Base-by-base conservation (phyloP, 2,329 filamentous ascomycete genomes). In the Aspergillus sp. region DNA sequence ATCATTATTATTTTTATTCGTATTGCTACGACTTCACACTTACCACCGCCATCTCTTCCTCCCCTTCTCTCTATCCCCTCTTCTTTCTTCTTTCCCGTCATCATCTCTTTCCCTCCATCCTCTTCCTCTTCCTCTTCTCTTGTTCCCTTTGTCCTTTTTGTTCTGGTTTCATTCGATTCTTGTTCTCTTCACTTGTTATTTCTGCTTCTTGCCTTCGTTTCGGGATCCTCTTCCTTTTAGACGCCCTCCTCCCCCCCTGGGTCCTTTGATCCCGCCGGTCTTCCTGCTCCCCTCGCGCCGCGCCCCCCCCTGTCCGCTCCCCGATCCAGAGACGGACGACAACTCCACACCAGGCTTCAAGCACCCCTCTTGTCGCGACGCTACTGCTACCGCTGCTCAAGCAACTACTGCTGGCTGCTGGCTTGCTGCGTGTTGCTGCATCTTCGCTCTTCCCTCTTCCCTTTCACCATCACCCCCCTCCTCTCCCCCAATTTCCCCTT, bases 301-400 rank as follows among this genome's bases (percentile, higher is more conserved):
- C 60, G 32, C 11, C 54, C 66, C 66, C 65, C 66, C 69, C 52
- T 63, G 63, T 70, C 69, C 66, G 65, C 64, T 68, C 67, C 66
- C 66, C 69, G 57, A 41, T 52, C 57, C 54, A 51, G 38, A 50
- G 53, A 47, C 58, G 59, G 60, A 50, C 59, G 42, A 66, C 69
- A 36, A 66, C 64, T 65, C 67, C 62, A 49, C 49, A 49, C 49
- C 50, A 58, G 32, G 32, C 32, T 36, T 36, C 10, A 36, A 36
- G 58, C 53, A 57, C 68, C 63, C 64, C 65, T 60, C 47, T 54
- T 64, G 49, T 62, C 63, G 62, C 65, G 66, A 63, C 61, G 52
- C 62, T 61, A 63, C 52, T 23, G 25, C 47, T 17, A 23, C 55
- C 36, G 47, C 56, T 57, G 36, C 38, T 47, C 47, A 32, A 54